Evolutionary conservation across 257 asterid species (phyloP).

Genomic region (Ajuga chamaepitys): DNA sequence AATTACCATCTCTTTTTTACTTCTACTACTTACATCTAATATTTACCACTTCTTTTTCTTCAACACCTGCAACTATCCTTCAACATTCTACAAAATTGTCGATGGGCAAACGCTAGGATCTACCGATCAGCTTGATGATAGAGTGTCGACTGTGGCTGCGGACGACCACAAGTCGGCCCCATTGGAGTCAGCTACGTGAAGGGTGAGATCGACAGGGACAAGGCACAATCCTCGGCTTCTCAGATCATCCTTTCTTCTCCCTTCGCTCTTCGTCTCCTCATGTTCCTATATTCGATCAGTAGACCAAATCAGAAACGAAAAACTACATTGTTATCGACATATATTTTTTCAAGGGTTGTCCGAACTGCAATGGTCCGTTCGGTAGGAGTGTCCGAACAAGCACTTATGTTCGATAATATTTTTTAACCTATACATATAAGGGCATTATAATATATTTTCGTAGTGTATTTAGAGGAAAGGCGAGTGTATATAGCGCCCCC

Average conservation of each 20-base stretch:
- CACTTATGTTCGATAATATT: no score
- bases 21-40: constrained; percentile 17
- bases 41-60: constrained; percentile 16
- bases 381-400: no score
- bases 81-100: constrained; percentile 16
- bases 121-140: constrained; percentile 22
- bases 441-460: no score
- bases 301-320: background rate
- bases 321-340: no score
- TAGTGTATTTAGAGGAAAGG: no score
- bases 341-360: no score
- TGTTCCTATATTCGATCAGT: constrained; percentile 13
- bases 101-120: background rate
- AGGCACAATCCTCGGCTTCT: constrained; percentile 80
- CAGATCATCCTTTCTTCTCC: constrained; percentile 26
- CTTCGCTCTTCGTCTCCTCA: constrained; percentile 6
- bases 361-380: no score
- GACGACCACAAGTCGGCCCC: constrained; percentile 94
- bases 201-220: constrained; percentile 55
- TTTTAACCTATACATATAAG: no score
- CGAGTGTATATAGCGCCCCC: no score
- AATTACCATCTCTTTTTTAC: background rate
- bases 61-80: background rate
- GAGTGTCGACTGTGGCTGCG: constrained; percentile 32
- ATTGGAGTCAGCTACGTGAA: constrained; percentile 51